A percentile compares a stretch with the other conserved stretches of the same genome.
These are phyloP conservation scores for Coniochaeta prunicola DNA, from an alignment of 2,329 filamentous ascomycete species.

Conservation along the genomic window DNA sequence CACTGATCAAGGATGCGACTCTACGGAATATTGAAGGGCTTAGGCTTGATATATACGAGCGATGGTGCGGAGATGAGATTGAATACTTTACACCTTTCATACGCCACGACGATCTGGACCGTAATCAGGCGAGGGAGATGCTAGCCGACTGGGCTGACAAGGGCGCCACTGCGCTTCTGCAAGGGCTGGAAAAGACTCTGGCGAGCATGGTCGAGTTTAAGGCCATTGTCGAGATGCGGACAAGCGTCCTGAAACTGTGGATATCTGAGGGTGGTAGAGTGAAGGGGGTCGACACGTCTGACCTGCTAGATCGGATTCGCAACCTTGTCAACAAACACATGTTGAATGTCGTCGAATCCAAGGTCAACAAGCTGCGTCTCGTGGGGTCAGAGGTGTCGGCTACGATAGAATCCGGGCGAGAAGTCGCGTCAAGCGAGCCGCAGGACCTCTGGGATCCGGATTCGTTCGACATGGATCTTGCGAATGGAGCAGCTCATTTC, in stretches of 20 bases:
- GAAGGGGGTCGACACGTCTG: constrained; percentile 58
- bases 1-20: constrained; percentile 64
- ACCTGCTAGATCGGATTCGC: constrained; percentile 63
- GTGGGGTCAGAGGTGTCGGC: constrained; percentile 59
- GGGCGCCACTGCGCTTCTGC: constrained; percentile 50
- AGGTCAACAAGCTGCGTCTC: constrained; percentile 56
- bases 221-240: constrained; percentile 61
- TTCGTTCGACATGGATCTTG: constrained; percentile 57
- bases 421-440: constrained; percentile 9
- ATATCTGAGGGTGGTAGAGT: constrained; percentile 60
- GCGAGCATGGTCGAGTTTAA: constrained; percentile 57
- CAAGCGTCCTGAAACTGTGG: constrained; percentile 66
- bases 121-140: constrained; percentile 50
- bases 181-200: constrained; percentile 56
- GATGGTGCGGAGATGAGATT: constrained; percentile 78
- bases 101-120: constrained; percentile 68
- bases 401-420: constrained; percentile 53
- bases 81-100: constrained; percentile 82
- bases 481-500: constrained; percentile 58
- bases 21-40: constrained; percentile 62
- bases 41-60: constrained; percentile 67
- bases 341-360: constrained; percentile 52
- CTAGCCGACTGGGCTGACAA: constrained; percentile 57
- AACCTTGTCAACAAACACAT: constrained; percentile 63
- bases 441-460: constrained; percentile 60